A percentile compares a stretch with the other conserved stretches of the same genome.
phyloP scores from a whole-genome alignment of 1,284 basidiomycete species.

The Coniophora puteana region DNA sequence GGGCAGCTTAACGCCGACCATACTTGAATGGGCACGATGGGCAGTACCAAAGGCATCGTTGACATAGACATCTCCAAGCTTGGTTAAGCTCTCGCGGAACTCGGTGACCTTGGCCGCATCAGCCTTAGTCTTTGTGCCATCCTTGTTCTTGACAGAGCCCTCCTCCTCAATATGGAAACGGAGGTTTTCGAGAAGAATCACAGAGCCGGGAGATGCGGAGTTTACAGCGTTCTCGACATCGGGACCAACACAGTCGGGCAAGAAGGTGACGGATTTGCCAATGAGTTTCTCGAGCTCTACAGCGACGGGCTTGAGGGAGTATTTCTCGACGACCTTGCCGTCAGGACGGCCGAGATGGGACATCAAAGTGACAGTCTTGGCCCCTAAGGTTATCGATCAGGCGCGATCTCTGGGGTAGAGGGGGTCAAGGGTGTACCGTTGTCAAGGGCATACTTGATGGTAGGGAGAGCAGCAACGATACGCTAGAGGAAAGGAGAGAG shows the following conservation, averaged over 20 bases:
- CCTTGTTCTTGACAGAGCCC: constrained; percentile 90
- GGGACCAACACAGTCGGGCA: constrained; percentile 84
- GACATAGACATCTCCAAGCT: constrained; percentile 94
- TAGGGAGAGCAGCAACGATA: constrained; percentile 95
- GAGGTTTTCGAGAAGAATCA: constrained; percentile 96
- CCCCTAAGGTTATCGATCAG: constrained; percentile 46
- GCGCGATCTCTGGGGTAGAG: background rate
- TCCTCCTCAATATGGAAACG: constrained; percentile 99
- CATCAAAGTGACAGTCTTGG: constrained; percentile 89
- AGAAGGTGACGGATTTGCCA: constrained; percentile 73
- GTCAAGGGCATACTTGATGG: constrained; percentile 92
- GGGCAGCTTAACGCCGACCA: constrained; percentile 95
- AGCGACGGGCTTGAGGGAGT: constrained; percentile 88
- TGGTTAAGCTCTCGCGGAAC: constrained; percentile 87
- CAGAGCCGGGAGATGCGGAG: constrained; percentile 67
- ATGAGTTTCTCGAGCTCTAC: constrained; percentile 70
- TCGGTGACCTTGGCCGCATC: constrained; percentile 78
- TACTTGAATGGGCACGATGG: constrained; percentile 96
- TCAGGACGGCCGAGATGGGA: constrained; percentile 98
- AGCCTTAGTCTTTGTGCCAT: constrained; percentile 92
- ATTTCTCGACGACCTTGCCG: constrained; percentile 87
- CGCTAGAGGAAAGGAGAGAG: constrained; percentile 51
- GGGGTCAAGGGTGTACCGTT: constrained; percentile 54
- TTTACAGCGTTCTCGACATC: constrained; percentile 81
- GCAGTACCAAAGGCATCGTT: constrained; percentile 99